phyloP scores from a whole-genome alignment of 345 rosid genomes.

The Salix suchowensis region DNA sequence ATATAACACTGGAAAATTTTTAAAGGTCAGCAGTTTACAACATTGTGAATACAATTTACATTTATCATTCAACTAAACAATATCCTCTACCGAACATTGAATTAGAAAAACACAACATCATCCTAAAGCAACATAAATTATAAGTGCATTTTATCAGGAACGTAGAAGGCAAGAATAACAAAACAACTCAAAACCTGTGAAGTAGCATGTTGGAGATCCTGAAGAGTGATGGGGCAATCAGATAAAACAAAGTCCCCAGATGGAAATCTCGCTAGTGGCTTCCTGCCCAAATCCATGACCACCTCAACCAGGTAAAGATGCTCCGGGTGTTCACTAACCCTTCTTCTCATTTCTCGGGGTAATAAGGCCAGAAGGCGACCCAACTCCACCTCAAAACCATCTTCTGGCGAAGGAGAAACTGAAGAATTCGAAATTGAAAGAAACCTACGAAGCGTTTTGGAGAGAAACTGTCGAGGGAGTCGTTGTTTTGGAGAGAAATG shows the following conservation, averaged over 20 bases:
- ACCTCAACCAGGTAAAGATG: constrained; percentile 60
- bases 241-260: constrained; percentile 79
- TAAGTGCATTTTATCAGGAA: constrained; percentile 12
- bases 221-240: constrained; percentile 47
- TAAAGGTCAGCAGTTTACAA: too few species aligned
- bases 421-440: constrained; percentile 18
- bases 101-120: background rate
- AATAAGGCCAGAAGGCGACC: constrained; percentile 61
- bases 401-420: constrained; percentile 25
- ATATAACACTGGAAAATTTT: too few species aligned
- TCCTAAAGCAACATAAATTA: background rate
- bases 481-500: constrained; percentile 14
- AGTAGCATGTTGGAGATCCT: constrained; percentile 61
- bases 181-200: constrained; percentile 44
- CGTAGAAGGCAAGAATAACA: background rate
- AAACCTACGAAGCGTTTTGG: constrained; percentile 13
- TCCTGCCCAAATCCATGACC: constrained; percentile 86
- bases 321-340: constrained; percentile 56
- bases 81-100: background rate
- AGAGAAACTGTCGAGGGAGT: background rate
- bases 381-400: constrained; percentile 53
- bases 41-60: background rate
- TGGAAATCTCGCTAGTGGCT: constrained; percentile 80
- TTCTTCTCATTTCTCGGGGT: constrained; percentile 60
- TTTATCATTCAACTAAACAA: background rate